Percentiles rank a stretch among this genome's conserved stretches.
Evolutionary conservation across 352 stramenopile species (phyloP).

Genomic region (Chrysophaeum taylorii): DNA sequence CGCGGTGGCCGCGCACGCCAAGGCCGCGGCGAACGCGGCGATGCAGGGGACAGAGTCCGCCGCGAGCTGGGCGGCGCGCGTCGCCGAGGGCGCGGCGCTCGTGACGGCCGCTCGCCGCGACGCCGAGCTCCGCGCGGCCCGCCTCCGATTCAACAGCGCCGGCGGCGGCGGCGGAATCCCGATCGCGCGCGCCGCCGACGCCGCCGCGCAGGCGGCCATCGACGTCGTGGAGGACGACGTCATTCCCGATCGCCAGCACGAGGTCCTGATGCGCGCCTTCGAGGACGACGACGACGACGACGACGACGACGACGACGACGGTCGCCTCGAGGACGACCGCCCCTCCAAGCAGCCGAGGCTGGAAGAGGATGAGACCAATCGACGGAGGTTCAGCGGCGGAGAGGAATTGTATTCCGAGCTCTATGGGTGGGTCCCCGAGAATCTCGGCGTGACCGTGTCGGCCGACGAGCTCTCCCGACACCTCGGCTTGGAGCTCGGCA

Average conservation of each 20-base stretch:
- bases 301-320: neutral
- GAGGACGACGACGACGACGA: neutral
- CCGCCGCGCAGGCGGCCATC: neutral
- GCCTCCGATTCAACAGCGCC: neutral
- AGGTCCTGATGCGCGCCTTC: neutral
- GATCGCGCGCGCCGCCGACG: neutral
- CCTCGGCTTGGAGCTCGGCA: no score
- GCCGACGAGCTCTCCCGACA: neutral
- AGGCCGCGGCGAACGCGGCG: neutral
- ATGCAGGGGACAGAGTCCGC: no score
- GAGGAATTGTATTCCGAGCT: neutral
- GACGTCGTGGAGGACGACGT: neutral
- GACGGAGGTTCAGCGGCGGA: neutral
- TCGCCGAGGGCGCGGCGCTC: neutral
- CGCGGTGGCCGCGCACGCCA: neutral
- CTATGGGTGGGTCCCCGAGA: neutral
- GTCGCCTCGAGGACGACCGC: neutral
- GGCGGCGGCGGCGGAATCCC: neutral
- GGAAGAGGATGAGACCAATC: neutral
- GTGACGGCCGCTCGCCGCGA: neutral
- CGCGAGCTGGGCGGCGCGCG: neutral
- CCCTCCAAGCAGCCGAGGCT: neutral
- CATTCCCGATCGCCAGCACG: neutral
- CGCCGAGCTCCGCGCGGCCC: neutral
- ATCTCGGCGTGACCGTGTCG: neutral